These are phyloP conservation scores for Phyllosticta citribraziliensis DNA, from an alignment of 2,329 filamentous ascomycete species.

Conservation along the genomic window DNA sequence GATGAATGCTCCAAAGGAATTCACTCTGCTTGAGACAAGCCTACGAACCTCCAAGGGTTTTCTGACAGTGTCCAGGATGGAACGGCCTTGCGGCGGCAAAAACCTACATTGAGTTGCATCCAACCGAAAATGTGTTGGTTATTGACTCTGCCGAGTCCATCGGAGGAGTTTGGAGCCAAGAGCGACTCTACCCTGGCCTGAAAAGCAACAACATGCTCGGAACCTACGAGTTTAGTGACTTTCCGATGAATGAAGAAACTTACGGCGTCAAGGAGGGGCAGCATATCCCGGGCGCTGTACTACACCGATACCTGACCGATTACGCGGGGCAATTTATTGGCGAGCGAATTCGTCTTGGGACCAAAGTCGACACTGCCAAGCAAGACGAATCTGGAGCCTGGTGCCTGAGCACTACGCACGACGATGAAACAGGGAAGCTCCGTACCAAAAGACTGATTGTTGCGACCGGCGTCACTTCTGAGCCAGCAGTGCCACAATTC, in stretches of 20 bases:
- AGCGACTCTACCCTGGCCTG: constrained; percentile 35
- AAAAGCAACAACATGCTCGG: constrained; percentile 35
- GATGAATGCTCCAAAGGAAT: too few species aligned
- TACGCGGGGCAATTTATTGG: constrained; percentile 40
- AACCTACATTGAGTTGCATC: constrained; percentile 38
- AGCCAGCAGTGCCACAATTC: constrained; percentile 45
- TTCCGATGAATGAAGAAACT: constrained; percentile 19
- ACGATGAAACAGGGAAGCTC: constrained; percentile 14
- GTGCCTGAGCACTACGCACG: constrained; percentile 12
- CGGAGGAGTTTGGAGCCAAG: constrained; percentile 35
- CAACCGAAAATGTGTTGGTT: constrained; percentile 30
- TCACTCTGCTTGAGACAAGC: not conserved
- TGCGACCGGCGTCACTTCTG: constrained; percentile 51
- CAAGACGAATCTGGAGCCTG: constrained; percentile 28
- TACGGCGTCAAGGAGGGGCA: constrained; percentile 36
- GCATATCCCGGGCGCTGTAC: constrained; percentile 50
- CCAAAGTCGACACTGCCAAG: constrained; percentile 41
- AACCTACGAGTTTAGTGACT: constrained; percentile 32
- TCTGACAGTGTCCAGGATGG: constrained; percentile 16
- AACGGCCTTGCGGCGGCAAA: constrained; percentile 40
- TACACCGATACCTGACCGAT: constrained; percentile 48
- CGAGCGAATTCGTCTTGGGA: constrained; percentile 40
- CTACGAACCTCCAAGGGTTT: not conserved
- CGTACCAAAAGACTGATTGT: constrained; percentile 45
- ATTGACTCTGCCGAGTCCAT: constrained; percentile 33